A percentile compares a stretch with the other conserved stretches of the same genome.
Conservation (phyloP, 2,329 filamentous ascomycete genomes). For the Fusarium stilboides region DNA sequence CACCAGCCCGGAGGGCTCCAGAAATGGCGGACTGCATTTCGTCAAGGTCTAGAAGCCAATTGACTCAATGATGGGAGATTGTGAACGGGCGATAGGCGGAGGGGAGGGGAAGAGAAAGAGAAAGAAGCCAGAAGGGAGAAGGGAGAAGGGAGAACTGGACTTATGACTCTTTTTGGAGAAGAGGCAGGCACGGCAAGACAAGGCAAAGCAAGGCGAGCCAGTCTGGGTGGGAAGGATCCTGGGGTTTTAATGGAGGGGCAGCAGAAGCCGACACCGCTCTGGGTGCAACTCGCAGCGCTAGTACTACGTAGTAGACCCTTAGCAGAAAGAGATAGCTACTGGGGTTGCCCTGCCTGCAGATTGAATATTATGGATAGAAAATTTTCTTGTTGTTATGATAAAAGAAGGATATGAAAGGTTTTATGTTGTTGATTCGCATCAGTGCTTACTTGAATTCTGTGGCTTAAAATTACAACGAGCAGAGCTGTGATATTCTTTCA, state of each 20-base stretch:
- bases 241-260: conserved; percentile 35
- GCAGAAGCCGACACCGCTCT: conserved; percentile 15
- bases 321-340: too few relatives aligned
- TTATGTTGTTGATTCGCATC: too few relatives aligned
- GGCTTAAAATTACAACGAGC: too few relatives aligned
- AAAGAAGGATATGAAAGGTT: too few relatives aligned
- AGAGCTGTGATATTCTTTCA: too few relatives aligned
- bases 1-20: conserved; percentile 61
- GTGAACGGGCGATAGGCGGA: conserved; percentile 20
- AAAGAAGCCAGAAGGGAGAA: conserved; percentile 13
- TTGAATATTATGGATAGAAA: not conserved
- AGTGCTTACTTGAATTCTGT: too few relatives aligned
- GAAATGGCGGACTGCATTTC: conserved; percentile 62
- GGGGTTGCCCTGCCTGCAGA: not conserved
- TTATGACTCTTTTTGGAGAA: conserved; percentile 29
- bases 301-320: too few relatives aligned
- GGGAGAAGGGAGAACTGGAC: conserved; percentile 15
- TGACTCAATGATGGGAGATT: conserved; percentile 36
- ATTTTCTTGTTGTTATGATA: too few relatives aligned
- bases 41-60: conserved; percentile 40
- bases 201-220: conserved; percentile 4
- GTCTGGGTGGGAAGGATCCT: not conserved
- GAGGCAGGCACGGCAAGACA: conserved; percentile 13
- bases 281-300: too few relatives aligned
- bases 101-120: conserved; percentile 14